phyloP scores from a whole-genome alignment of 176 grass and related monocot species.

The Oryza australiensis region DNA sequence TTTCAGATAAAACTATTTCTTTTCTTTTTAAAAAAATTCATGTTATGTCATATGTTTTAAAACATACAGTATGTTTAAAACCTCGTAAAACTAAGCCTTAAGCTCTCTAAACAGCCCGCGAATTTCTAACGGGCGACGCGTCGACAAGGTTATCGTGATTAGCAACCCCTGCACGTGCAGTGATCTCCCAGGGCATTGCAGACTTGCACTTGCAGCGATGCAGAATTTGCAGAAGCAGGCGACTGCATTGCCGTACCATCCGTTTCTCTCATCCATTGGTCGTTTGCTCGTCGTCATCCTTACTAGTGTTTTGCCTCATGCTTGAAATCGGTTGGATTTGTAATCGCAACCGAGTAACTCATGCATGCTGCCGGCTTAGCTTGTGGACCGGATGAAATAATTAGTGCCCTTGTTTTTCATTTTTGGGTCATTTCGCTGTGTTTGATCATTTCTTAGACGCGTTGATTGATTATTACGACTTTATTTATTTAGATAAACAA shows the following conservation, averaged over 20 bases:
- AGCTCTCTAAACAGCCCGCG: neutral
- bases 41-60: no score
- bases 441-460: neutral
- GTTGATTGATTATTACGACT: neutral
- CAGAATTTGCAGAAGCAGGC: neutral
- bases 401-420: neutral
- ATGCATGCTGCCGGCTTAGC: neutral
- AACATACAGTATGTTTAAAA: no score
- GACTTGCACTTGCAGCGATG: neutral
- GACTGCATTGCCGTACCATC: neutral
- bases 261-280: no score
- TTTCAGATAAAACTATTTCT: no score
- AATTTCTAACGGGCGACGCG: neutral
- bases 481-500: no score
- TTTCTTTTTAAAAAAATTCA: no score
- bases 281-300: neutral
- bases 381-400: neutral
- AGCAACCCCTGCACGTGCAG: slow-evolving; percentile 21
- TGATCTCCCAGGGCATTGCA: neutral
- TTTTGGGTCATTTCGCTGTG: neutral
- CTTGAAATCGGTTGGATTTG: neutral
- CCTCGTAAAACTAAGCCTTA: no score
- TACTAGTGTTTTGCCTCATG: no score
- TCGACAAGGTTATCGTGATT: slow-evolving; percentile 39
- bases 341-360: neutral